Conservation (phyloP, 352 stramenopile genomes). For the Hyphochytrium catenoides region DNA sequence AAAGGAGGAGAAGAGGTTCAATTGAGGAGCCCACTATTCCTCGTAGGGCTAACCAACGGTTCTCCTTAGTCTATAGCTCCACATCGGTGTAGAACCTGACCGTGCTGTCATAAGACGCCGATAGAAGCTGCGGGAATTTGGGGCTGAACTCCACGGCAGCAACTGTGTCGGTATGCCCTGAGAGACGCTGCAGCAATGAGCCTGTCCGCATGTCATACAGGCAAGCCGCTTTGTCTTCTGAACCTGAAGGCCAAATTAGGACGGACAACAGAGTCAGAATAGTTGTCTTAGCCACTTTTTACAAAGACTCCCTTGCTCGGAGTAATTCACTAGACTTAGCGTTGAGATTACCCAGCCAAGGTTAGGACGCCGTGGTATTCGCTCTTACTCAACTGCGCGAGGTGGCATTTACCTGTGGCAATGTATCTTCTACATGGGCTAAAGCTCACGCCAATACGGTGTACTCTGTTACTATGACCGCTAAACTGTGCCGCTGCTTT, state of each 20-base stretch:
- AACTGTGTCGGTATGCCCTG: constrained; percentile 40
- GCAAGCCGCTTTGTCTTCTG: constrained; percentile 46
- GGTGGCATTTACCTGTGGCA: too few relatives aligned
- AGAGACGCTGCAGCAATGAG: constrained; percentile 23
- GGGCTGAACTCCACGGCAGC: constrained; percentile 48
- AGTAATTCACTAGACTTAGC: too few relatives aligned
- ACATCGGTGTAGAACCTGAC: constrained; percentile 19
- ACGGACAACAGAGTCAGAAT: too few relatives aligned
- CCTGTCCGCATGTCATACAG: constrained; percentile 61
- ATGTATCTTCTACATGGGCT: constrained; percentile 56
- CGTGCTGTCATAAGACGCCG: constrained; percentile 38
- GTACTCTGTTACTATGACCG: constrained; percentile 55
- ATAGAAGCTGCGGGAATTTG: constrained; percentile 45
- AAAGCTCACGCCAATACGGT: constrained; percentile 36
- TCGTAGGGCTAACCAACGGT: too few relatives aligned
- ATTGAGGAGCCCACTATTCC: too few relatives aligned
- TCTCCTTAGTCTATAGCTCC: constrained; percentile 6
- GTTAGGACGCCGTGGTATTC: too few relatives aligned
- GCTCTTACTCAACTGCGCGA: too few relatives aligned
- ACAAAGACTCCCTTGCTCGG: too few relatives aligned
- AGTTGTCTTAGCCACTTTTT: too few relatives aligned
- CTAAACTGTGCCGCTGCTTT: constrained; percentile 56
- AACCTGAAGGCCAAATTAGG: too few relatives aligned
- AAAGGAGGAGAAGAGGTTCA: too few relatives aligned
- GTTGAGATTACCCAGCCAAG: too few relatives aligned